phyloP scores from a whole-genome alignment of 2,329 filamentous ascomycete species.

The Cytospora chrysosperma region DNA sequence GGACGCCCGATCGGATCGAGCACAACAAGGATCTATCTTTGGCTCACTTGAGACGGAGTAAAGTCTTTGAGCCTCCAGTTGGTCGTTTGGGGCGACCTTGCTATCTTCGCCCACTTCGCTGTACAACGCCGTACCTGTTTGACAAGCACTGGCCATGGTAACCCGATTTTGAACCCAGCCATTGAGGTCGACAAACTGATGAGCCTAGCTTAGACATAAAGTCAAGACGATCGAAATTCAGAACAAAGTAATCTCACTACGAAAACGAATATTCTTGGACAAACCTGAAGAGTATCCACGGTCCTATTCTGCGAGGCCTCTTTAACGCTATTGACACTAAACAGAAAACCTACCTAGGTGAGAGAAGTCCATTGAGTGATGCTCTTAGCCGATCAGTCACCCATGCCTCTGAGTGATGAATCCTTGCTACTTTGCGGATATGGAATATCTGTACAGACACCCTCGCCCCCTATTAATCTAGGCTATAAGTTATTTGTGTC shows the following conservation, averaged over 20 bases:
- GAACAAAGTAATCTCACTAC: too few species aligned
- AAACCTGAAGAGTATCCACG: too few species aligned
- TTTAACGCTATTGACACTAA: too few species aligned
- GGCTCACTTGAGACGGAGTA: slow-evolving; percentile 28
- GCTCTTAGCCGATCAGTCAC: background rate
- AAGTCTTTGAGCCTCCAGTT: background rate
- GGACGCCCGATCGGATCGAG: slow-evolving; percentile 4
- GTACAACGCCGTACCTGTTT: too few species aligned
- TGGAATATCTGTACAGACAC: background rate
- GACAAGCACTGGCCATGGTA: background rate
- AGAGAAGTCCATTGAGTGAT: background rate
- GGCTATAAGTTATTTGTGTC: background rate
- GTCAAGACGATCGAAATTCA: too few species aligned
- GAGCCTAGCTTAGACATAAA: too few species aligned
- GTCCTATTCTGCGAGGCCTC: too few species aligned
- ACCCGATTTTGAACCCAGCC: background rate
- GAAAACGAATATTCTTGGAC: too few species aligned
- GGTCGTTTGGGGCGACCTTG: background rate
- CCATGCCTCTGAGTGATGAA: background rate
- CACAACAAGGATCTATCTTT: slow-evolving; percentile 28
- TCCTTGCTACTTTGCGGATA: background rate
- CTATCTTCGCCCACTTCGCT: background rate
- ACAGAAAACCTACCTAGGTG: too few species aligned
- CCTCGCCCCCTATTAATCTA: background rate
- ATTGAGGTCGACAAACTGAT: too few species aligned